phyloP scores from a whole-genome alignment of 2,329 filamentous ascomycete genomes.

The Xylariaceae sp. region DNA sequence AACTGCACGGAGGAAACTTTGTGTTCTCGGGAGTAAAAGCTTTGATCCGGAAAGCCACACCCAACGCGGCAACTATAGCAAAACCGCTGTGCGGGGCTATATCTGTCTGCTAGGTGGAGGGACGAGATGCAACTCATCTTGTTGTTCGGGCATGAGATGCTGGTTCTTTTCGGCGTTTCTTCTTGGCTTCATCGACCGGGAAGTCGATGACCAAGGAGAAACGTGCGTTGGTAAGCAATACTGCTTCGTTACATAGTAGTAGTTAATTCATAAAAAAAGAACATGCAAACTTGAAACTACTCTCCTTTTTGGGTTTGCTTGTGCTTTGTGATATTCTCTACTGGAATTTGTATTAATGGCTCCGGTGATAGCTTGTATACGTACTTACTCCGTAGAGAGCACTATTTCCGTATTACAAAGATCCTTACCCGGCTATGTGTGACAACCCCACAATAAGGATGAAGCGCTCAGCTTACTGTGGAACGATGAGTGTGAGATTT shows the following conservation, averaged over 20 bases:
- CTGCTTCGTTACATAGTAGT: constrained; percentile 16
- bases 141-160: constrained; percentile 27
- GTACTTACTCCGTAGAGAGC: too few relatives aligned
- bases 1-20: too few relatives aligned
- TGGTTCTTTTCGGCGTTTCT: too few relatives aligned
- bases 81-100: constrained; percentile 7
- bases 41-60: constrained; percentile 23
- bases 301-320: neutral
- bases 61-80: constrained; percentile 1
- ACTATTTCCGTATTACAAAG: too few relatives aligned
- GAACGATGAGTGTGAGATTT: too few relatives aligned
- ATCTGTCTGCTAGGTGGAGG: neutral
- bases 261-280: constrained; percentile 15
- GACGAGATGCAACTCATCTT: constrained; percentile 8
- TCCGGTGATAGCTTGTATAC: too few relatives aligned
- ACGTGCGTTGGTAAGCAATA: too few relatives aligned
- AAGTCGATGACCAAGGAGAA: too few relatives aligned
- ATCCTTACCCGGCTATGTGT: neutral
- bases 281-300: neutral
- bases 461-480: constrained; percentile 15
- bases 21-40: constrained; percentile 7
- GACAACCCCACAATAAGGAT: neutral
- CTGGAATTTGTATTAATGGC: too few relatives aligned
- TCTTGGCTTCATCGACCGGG: too few relatives aligned
- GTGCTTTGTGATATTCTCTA: neutral